Evolutionary conservation across 768 basidiomycete species (phyloP).

Genomic region (Leucocoprinus sp.): DNA sequence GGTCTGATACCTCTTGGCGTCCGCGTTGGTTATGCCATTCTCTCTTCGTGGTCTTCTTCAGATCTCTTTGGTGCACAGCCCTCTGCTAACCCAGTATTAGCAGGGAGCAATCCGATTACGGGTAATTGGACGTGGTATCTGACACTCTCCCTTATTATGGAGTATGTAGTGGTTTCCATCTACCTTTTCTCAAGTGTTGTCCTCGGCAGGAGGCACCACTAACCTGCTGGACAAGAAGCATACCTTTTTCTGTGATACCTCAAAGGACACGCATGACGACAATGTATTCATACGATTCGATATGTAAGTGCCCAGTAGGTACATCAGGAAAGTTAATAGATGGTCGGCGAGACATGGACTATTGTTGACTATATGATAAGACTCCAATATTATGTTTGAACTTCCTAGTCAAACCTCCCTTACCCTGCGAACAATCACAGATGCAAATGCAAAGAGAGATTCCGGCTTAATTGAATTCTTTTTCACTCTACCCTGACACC

Average conservation of each 20-base stretch:
- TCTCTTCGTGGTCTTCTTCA: constrained; percentile 50
- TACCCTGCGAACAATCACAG: constrained; percentile 33
- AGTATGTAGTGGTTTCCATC: constrained; percentile 41
- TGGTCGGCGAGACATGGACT: too few relatives aligned
- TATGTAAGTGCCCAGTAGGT: constrained; percentile 2
- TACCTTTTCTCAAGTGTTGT: constrained; percentile 40
- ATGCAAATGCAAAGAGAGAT: constrained; percentile 38
- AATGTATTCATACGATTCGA: constrained; percentile 2
- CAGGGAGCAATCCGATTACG: constrained; percentile 46
- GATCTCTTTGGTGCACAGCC: constrained; percentile 30
- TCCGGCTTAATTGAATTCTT: constrained; percentile 79
- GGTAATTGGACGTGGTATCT: constrained; percentile 55
- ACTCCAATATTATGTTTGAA: constrained; percentile 37
- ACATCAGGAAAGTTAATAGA: neutral
- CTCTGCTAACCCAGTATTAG: constrained; percentile 34
- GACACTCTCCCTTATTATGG: constrained; percentile 52
- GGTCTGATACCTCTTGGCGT: constrained; percentile 57
- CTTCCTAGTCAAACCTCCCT: constrained; percentile 71
- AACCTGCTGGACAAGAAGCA: neutral
- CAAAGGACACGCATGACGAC: neutral
- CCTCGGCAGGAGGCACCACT: constrained; percentile 26
- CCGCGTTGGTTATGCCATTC: constrained; percentile 47
- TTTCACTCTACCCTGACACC: constrained; percentile 34
- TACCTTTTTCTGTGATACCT: neutral
- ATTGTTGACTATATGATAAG: too few relatives aligned